These are phyloP conservation scores for Thermothelomyces thermophilus DNA, from an alignment of 2,329 filamentous ascomycete genomes.

Conservation along the genomic window DNA sequence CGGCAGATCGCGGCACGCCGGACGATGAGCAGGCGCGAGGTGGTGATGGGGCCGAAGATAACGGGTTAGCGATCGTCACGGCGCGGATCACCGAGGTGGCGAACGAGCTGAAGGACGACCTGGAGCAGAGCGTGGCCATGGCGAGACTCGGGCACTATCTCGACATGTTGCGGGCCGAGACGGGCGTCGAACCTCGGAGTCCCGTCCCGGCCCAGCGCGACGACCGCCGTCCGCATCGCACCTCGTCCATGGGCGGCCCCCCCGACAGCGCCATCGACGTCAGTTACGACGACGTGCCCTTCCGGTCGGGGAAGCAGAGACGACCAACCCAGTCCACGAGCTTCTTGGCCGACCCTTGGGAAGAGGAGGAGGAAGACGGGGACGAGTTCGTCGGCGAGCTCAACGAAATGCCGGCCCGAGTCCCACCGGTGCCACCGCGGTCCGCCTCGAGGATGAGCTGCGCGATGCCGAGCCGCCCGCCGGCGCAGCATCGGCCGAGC, in stretches of 20 bases:
- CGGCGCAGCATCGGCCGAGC: not conserved
- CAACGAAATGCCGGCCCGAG: conserved; percentile 22
- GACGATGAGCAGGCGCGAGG: not conserved
- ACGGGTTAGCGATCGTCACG: conserved; percentile 30
- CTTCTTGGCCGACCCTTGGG: conserved; percentile 9
- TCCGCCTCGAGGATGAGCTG: conserved; percentile 18
- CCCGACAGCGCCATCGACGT: conserved; percentile 39
- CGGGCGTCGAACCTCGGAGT: conserved; percentile 22
- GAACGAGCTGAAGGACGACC: conserved; percentile 29
- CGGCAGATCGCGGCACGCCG: not conserved
- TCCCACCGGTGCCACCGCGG: conserved; percentile 28
- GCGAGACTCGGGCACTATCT: conserved; percentile 62
- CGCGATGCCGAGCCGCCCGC: not conserved
- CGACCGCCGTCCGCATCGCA: conserved; percentile 6
- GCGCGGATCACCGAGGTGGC: conserved; percentile 32
- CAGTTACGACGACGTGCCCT: conserved; percentile 24
- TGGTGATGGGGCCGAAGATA: conserved; percentile 23
- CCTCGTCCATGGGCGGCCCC: conserved; percentile 31
- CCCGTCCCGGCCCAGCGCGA: not conserved
- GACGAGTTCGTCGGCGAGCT: conserved; percentile 29
- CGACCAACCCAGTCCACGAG: conserved; percentile 2
- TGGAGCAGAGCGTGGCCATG: conserved; percentile 63
- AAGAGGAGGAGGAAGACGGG: conserved; percentile 22
- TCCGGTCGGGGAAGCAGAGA: conserved; percentile 20
- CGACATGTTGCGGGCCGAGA: conserved; percentile 63